phyloP scores from a whole-genome alignment of 2,329 filamentous ascomycete genomes.

The Thermothelomyces thermophilus region DNA sequence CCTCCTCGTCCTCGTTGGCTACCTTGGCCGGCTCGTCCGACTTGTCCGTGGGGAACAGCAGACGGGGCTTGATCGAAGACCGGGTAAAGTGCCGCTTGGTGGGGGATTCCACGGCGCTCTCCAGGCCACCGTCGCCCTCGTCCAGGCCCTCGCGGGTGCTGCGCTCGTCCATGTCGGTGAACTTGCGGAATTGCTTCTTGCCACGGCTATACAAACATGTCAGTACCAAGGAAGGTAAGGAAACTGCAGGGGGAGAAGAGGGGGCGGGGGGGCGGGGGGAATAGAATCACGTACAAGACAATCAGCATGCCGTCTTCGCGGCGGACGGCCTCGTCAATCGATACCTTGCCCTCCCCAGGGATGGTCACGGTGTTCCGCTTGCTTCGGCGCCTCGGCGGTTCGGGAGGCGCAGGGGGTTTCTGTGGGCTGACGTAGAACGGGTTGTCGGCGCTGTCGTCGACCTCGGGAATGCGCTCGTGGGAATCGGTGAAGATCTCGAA shows the following conservation, averaged over 20 bases:
- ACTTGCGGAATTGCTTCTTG: constrained; percentile 70
- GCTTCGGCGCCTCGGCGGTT: constrained; percentile 44
- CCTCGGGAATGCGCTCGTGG: constrained; percentile 66
- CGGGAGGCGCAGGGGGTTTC: constrained; percentile 32
- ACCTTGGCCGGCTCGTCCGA: constrained; percentile 34
- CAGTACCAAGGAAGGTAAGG: constrained; percentile 1
- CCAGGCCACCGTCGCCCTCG: constrained; percentile 29
- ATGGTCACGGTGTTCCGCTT: constrained; percentile 49
- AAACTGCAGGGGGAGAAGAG: neutral
- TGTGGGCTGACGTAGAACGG: constrained; percentile 57
- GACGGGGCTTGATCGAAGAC: constrained; percentile 63
- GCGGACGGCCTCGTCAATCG: constrained; percentile 55
- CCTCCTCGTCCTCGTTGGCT: constrained; percentile 51
- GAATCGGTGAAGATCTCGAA: constrained; percentile 74
- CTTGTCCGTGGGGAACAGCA: constrained; percentile 58
- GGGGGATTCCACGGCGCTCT: constrained; percentile 31
- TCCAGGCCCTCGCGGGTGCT: constrained; percentile 31
- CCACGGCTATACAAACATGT: constrained; percentile 54
- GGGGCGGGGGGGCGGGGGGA: too few species aligned
- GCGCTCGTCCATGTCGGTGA: constrained; percentile 38
- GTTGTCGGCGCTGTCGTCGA: constrained; percentile 61
- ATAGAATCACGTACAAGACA: constrained; percentile 72
- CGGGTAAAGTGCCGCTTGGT: constrained; percentile 49
- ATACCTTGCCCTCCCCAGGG: constrained; percentile 50
- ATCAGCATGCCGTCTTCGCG: constrained; percentile 69